Evolutionary conservation across 495 filamentous ascomycete species (phyloP).

Genomic region (Chaetomium cochliodes): DNA sequence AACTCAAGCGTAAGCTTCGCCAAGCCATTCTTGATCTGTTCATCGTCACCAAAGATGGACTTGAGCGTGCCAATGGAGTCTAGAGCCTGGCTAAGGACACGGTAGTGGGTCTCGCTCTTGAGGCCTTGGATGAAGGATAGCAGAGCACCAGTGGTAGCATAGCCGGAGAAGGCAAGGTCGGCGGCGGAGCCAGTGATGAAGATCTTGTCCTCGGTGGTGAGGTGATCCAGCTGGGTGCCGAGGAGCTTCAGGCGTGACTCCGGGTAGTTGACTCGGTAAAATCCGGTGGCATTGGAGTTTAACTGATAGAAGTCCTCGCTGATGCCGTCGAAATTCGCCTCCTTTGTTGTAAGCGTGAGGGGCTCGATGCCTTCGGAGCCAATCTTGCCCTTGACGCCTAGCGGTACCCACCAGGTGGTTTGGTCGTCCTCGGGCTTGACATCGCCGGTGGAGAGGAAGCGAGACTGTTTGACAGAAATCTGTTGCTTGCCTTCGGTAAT

Average conservation of each 20-base stretch:
- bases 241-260: slow-evolving; percentile 74
- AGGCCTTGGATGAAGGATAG: slow-evolving; percentile 79
- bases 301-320: slow-evolving; percentile 87
- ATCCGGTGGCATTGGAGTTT: slow-evolving; percentile 82
- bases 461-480: slow-evolving; percentile 76
- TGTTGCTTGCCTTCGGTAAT: slow-evolving; percentile 78
- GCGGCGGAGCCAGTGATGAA: slow-evolving; percentile 88
- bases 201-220: slow-evolving; percentile 87
- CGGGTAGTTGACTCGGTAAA: slow-evolving; percentile 92
- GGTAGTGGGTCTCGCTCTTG: slow-evolving; percentile 73
- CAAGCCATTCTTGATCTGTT: slow-evolving; percentile 58
- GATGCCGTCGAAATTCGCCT: slow-evolving; percentile 68
- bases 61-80: slow-evolving; percentile 59
- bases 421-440: slow-evolving; percentile 78
- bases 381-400: slow-evolving; percentile 67
- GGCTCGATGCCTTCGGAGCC: slow-evolving; percentile 48
- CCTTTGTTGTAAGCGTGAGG: slow-evolving; percentile 69
- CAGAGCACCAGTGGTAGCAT: slow-evolving; percentile 74
- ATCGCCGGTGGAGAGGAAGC: slow-evolving; percentile 89
- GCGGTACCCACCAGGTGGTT: slow-evolving; percentile 94
- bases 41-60: slow-evolving; percentile 53
- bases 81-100: slow-evolving; percentile 85
- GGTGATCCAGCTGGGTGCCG: slow-evolving; percentile 65
- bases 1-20: slow-evolving; percentile 72
- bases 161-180: slow-evolving; percentile 82